A percentile compares a stretch with the other conserved stretches of the same genome.
Conservation (phyloP, 1,139 yeast genomes). For the Debaryomyces singareniensis region DNA sequence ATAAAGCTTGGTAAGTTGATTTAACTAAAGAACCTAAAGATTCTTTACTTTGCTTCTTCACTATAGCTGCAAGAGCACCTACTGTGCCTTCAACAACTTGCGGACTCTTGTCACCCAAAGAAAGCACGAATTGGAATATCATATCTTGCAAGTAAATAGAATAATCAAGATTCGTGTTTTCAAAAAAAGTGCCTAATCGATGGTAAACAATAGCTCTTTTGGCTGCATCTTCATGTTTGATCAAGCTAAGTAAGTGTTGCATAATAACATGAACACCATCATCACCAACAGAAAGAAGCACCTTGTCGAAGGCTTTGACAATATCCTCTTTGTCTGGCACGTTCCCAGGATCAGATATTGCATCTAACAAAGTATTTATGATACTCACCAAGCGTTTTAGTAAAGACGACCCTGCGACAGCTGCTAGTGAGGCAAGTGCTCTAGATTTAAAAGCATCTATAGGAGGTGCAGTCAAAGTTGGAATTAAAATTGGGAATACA, state of each 20-base stretch:
- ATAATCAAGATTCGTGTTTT: conserved; percentile 60
- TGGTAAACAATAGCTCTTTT: conserved; percentile 64
- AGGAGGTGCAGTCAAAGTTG: conserved; percentile 77
- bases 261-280: conserved; percentile 81
- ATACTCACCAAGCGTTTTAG: conserved; percentile 67
- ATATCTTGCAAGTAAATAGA: conserved; percentile 71
- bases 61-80: conserved; percentile 57
- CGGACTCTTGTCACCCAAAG: conserved; percentile 65
- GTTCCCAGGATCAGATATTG: conserved; percentile 36
- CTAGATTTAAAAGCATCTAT: conserved; percentile 78
- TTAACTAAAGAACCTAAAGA: conserved; percentile 69
- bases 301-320: conserved; percentile 58
- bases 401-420: conserved; percentile 84
- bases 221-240: conserved; percentile 67
- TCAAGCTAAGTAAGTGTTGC: conserved; percentile 71
- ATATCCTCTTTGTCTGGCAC: conserved; percentile 32
- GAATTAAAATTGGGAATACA: conserved; percentile 89
- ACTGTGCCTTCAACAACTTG: conserved; percentile 67
- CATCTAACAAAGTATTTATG: conserved; percentile 64
- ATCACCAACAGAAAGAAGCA: conserved; percentile 64
- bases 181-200: conserved; percentile 69
- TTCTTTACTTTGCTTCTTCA: conserved; percentile 69
- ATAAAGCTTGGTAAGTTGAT: conserved; percentile 72
- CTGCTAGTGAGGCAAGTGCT: conserved; percentile 83
- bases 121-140: conserved; percentile 61